Evolutionary conservation across 2,329 filamentous ascomycete species (phyloP).

Genomic region (Trichoderma breve): DNA sequence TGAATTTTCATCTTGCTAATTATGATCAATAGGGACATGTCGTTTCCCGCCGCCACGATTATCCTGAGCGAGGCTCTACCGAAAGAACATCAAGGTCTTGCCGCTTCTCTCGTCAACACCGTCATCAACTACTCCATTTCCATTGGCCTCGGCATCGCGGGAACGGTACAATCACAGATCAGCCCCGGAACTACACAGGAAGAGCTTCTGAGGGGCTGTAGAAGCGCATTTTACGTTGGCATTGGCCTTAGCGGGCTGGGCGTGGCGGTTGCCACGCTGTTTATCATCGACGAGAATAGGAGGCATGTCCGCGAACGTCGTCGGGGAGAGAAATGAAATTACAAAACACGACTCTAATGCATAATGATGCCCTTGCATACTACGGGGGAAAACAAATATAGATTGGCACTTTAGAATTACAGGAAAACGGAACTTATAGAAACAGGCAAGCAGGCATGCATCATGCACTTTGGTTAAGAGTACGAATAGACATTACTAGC

Average conservation of each 20-base stretch:
- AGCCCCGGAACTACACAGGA: constrained; percentile 30
- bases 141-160: constrained; percentile 60
- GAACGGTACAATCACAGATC: constrained; percentile 44
- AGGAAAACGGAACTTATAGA: not conserved
- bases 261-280: not conserved
- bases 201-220: constrained; percentile 24
- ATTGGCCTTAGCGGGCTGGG: constrained; percentile 13
- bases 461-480: not conserved
- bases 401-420: not conserved
- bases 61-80: constrained; percentile 50
- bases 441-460: not conserved
- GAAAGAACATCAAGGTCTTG: constrained; percentile 41
- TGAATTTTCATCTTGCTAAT: constrained; percentile 21
- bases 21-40: constrained; percentile 55
- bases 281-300: constrained; percentile 1
- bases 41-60: constrained; percentile 57
- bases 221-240: constrained; percentile 34
- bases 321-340: not conserved
- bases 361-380: not conserved
- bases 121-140: constrained; percentile 65
- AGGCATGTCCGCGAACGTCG: not conserved
- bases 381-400: not conserved
- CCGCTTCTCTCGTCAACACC: constrained; percentile 53
- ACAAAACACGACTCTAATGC: not conserved
- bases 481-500: not conserved